Percentiles rank a stretch among this genome's conserved stretches.
Evolutionary conservation across 805 yeast species (phyloP).

Genomic region (Tetrapisispora iriomotensis): DNA sequence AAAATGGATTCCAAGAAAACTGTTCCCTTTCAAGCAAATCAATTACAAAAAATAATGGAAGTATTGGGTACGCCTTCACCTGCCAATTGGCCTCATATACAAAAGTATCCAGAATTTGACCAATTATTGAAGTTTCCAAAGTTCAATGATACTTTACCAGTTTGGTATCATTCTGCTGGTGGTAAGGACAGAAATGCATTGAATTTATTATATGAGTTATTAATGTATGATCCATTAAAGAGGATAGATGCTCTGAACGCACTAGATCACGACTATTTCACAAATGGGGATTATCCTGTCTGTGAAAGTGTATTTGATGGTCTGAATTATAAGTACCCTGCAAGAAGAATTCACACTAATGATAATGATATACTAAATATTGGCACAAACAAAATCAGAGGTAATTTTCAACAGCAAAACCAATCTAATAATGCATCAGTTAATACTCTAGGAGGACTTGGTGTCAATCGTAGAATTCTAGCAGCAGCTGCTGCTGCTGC

Average conservation of each 20-base stretch:
- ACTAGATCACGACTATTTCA: conserved; percentile 67
- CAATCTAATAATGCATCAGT: conserved; percentile 16
- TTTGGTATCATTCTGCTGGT: conserved; percentile 83
- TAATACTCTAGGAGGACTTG: conserved; percentile 25
- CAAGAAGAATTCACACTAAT: conserved; percentile 75
- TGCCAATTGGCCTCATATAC: conserved; percentile 70
- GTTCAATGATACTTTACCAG: conserved; percentile 44
- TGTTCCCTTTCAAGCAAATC: conserved; percentile 91
- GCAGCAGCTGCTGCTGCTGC: conserved; percentile 34
- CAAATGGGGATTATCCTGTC: conserved; percentile 51
- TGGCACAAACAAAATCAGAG: conserved; percentile 9
- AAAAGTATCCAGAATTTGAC: conserved; percentile 75
- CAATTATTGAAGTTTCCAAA: conserved; percentile 56
- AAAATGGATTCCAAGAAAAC: conserved; percentile 88
- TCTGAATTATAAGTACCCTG: conserved; percentile 65
- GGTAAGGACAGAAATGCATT: conserved; percentile 63
- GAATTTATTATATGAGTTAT: conserved; percentile 48
- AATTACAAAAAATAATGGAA: conserved; percentile 81
- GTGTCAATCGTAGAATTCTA: conserved; percentile 28
- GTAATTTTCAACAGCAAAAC: conserved; percentile 14
- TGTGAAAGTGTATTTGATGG: conserved; percentile 73
- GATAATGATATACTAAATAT: conserved; percentile 60
- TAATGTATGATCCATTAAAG: conserved; percentile 75
- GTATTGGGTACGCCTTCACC: conserved; percentile 82
- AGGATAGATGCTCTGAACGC: conserved; percentile 75